These are phyloP conservation scores for Zymoseptoria tritici DNA, from an alignment of 2,329 filamentous ascomycete genomes.

Conservation along the genomic window DNA sequence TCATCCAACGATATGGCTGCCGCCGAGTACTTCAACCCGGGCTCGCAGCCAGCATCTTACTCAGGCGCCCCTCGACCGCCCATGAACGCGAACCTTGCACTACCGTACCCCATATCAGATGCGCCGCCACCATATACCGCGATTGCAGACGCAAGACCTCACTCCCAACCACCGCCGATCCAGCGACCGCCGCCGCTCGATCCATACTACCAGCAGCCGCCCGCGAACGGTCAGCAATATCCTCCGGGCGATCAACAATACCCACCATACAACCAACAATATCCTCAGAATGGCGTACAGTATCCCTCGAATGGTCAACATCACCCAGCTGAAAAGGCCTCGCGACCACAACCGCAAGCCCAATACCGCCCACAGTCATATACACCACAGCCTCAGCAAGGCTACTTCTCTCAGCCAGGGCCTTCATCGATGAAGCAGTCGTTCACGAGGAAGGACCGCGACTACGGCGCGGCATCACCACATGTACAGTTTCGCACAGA, in stretches of 20 bases:
- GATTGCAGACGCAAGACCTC: conserved; percentile 19
- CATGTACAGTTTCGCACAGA: neutral
- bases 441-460: conserved; percentile 8
- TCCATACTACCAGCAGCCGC: conserved; percentile 17
- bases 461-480: neutral
- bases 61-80: conserved; percentile 1
- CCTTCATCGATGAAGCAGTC: conserved; percentile 10
- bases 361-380: conserved; percentile 12
- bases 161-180: conserved; percentile 25
- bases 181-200: conserved; percentile 12
- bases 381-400: conserved; percentile 6
- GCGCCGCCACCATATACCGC: conserved; percentile 24
- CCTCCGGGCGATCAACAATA: neutral
- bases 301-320: conserved; percentile 7
- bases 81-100: conserved; percentile 10
- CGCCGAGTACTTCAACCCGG: conserved; percentile 23
- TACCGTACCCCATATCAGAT: conserved; percentile 26
- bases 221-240: conserved; percentile 9
- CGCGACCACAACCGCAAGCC: conserved; percentile 2
- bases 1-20: conserved; percentile 18
- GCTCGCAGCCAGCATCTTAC: conserved; percentile 4
- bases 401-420: conserved; percentile 8
- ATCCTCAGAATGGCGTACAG: neutral
- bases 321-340: conserved; percentile 6
- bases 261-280: neutral